Base-by-base conservation (phyloP, 2,329 filamentous ascomycete genomes). In the Alternaria metachromatica region DNA sequence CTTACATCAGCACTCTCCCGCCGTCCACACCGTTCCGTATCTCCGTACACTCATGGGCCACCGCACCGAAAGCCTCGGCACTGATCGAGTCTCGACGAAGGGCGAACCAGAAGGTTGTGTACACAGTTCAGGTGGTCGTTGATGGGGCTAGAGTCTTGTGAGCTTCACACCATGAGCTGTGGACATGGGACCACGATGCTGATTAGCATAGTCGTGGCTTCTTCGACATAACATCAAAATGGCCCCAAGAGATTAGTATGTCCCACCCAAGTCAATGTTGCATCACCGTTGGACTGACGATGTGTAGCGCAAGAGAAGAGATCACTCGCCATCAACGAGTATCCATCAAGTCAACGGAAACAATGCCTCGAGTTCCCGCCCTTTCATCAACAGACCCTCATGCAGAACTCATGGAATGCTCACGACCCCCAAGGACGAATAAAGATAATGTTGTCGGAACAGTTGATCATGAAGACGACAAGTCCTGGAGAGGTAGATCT, bases 381-480 rank as follows among this genome's bases (percentile, higher is more conserved):
- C 0, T 96, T 96, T 72, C 88, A 91, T 60, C 84, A 85, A 56
- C 88, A 92, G 70, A 83, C 93, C 23, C 83, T 94, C 15, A 85
- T 87, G 45, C 90, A 93, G 71, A 87, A 83, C 60, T 86, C 89
- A 65, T 96, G 92, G 92, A 89, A 88, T 70, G 86, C 91, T 0
- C 86, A 86, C 6, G 92, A 95, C 63, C 84, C 90, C 28, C 78
- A 90, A 20, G 92, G 93, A 7, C 88, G 92, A 8, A 90, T 97
- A 80, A 93, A 91, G 75, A 79, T 96, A 25, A 79, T 94, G 58
- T 86, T 97, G 62, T 89, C 91, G 26, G 78, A 80, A 51, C 92
- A 95, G 75, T 90, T 92, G 0, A 89, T 93, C 62, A 67, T 72
- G 43, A 75, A 70, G 43, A 60, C 63, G 3, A 46, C 41, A 21